phyloP scores from a whole-genome alignment of 139 green algal species.

The Chlorella sorokiniana region DNA sequence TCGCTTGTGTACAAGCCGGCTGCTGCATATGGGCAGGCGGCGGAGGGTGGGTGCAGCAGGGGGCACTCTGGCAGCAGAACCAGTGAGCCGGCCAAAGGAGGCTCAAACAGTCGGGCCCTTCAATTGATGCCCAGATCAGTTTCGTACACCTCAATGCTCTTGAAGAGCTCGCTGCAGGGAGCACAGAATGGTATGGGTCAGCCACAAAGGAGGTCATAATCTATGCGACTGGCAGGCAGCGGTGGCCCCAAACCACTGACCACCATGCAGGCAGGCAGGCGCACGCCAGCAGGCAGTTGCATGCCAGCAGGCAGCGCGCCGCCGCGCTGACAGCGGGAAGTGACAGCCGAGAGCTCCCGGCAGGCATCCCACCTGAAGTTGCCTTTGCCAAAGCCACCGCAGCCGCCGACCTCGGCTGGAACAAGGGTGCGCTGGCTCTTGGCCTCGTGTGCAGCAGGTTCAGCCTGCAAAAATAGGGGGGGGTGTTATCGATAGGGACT shows the following conservation, averaged over 20 bases:
- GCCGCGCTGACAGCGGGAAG: not conserved
- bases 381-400: conserved; percentile 95
- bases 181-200: not conserved
- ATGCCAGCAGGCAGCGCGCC: not conserved
- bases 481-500: not conserved
- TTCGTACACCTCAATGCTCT: conserved; percentile 81
- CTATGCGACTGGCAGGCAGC: too few relatives aligned
- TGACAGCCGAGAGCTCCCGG: not conserved
- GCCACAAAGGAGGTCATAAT: not conserved
- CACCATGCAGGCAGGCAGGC: too few relatives aligned
- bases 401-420: conserved; percentile 86
- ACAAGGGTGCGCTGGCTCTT: conserved; percentile 1
- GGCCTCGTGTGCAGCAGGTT: not conserved
- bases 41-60: too few relatives aligned
- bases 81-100: too few relatives aligned
- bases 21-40: too few relatives aligned
- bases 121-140: conserved; percentile 52
- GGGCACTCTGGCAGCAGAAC: too few relatives aligned
- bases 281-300: too few relatives aligned
- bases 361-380: conserved; percentile 76
- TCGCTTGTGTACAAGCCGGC: too few relatives aligned
- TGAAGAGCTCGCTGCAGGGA: conserved; percentile 85
- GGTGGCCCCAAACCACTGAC: too few relatives aligned
- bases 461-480: not conserved
- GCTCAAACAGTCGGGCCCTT: not conserved